These are phyloP conservation scores for Bidens hawaiensis DNA, from an alignment of 140 eudicot species.

Conservation along the genomic window DNA sequence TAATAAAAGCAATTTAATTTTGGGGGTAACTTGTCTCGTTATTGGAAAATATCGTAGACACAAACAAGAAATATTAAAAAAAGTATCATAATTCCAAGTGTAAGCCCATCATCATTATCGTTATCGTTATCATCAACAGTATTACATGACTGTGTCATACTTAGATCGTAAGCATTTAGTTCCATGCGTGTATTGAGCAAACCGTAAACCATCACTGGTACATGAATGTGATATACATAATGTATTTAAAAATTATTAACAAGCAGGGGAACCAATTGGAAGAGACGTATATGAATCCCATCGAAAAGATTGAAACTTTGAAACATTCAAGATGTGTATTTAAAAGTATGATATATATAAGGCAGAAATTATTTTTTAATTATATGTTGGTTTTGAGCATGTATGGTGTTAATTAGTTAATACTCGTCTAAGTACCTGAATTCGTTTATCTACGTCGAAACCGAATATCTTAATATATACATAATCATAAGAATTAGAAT, in stretches of 20 bases:
- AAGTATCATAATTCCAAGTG: background rate
- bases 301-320: too few relatives aligned
- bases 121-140: background rate
- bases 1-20: slow-evolving; percentile 1
- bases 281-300: too few relatives aligned
- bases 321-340: too few relatives aligned
- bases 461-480: too few relatives aligned
- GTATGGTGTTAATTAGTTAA: too few relatives aligned
- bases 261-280: background rate
- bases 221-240: background rate
- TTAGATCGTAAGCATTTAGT: slow-evolving; percentile 13
- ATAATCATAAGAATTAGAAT: too few relatives aligned
- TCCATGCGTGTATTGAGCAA: slow-evolving; percentile 6
- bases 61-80: background rate
- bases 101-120: slow-evolving; percentile 11
- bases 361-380: too few relatives aligned
- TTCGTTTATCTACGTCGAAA: too few relatives aligned
- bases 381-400: too few relatives aligned
- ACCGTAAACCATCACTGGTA: background rate
- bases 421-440: too few relatives aligned
- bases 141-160: slow-evolving; percentile 23
- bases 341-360: too few relatives aligned
- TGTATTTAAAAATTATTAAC: background rate
- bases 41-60: background rate
- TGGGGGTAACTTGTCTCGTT: background rate